Evolutionary conservation across 495 filamentous ascomycete genomes (phyloP).

Genomic region (Lophiostoma macrostomum): DNA sequence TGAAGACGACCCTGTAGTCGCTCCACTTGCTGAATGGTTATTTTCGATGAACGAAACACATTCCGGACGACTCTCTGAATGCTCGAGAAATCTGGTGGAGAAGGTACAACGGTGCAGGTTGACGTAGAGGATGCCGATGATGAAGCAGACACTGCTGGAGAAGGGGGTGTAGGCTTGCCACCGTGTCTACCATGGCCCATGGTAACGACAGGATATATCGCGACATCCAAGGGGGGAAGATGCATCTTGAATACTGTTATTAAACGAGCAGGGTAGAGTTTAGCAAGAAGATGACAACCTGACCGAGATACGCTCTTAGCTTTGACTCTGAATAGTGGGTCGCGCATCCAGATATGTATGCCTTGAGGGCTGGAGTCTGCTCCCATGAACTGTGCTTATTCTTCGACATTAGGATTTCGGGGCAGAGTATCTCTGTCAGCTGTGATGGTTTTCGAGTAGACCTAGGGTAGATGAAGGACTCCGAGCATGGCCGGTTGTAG

Average conservation of each 20-base stretch:
- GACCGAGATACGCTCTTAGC: background rate
- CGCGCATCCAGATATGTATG: conserved; percentile 12
- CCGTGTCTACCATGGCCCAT: conserved; percentile 31
- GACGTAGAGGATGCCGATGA: conserved; percentile 24
- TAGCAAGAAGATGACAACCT: background rate
- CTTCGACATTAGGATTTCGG: background rate
- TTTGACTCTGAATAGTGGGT: background rate
- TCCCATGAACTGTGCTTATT: background rate
- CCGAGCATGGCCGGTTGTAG: conserved; percentile 26
- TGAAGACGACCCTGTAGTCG: conserved; percentile 51
- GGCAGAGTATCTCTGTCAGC: background rate
- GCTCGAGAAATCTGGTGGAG: conserved; percentile 31
- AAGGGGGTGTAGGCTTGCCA: background rate
- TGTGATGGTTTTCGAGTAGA: background rate
- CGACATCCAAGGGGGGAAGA: conserved; percentile 33
- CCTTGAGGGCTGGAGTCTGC: background rate
- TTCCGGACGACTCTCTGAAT: conserved; percentile 48
- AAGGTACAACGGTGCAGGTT: conserved; percentile 14
- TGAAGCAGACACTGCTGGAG: conserved; percentile 10
- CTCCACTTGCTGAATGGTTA: conserved; percentile 45
- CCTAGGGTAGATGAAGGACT: background rate
- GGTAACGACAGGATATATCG: conserved; percentile 33
- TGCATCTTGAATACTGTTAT: conserved; percentile 26
- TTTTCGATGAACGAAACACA: conserved; percentile 44
- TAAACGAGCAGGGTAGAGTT: background rate